Evolutionary conservation across 768 basidiomycete genomes (phyloP).

Genomic region (Agrocybe chaxingu): DNA sequence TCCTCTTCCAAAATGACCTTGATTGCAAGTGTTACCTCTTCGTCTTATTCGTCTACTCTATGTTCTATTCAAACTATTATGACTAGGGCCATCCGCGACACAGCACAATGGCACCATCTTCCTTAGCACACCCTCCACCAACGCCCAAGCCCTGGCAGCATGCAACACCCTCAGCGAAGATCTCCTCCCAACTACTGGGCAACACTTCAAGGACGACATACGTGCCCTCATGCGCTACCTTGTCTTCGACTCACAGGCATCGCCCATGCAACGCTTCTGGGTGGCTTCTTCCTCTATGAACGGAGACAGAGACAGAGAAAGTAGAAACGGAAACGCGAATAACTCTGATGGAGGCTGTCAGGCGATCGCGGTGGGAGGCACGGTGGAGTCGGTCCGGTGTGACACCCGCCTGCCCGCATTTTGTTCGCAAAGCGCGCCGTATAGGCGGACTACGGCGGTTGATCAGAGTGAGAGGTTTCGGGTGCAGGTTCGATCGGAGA

Average conservation of each 20-base stretch:
- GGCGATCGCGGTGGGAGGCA: slow-evolving; percentile 15
- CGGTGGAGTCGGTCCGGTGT: slow-evolving; percentile 14
- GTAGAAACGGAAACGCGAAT: too few species aligned
- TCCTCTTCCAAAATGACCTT: slow-evolving; percentile 31
- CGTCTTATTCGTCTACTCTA: not conserved
- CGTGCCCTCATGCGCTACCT: slow-evolving; percentile 15
- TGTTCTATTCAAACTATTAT: not conserved
- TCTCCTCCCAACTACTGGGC: slow-evolving; percentile 16
- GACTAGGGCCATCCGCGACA: slow-evolving; percentile 19
- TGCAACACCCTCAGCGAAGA: slow-evolving; percentile 19
- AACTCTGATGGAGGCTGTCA: slow-evolving; percentile 2
- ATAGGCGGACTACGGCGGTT: slow-evolving; percentile 19
- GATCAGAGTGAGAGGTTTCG: slow-evolving; percentile 20
- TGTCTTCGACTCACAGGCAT: not conserved
- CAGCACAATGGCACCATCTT: slow-evolving; percentile 18
- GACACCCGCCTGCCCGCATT: slow-evolving; percentile 18
- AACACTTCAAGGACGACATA: slow-evolving; percentile 17
- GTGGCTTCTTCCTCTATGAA: slow-evolving; percentile 6
- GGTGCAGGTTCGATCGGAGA: slow-evolving; percentile 22
- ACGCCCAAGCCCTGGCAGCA: slow-evolving; percentile 12
- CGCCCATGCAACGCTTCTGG: slow-evolving; percentile 14
- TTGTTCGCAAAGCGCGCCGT: slow-evolving; percentile 28
- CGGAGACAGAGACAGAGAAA: too few species aligned
- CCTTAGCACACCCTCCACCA: slow-evolving; percentile 9
- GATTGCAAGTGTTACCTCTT: slow-evolving; percentile 22